Conservation (phyloP, 1,284 basidiomycete genomes). For the Tilletia setariae region DNA sequence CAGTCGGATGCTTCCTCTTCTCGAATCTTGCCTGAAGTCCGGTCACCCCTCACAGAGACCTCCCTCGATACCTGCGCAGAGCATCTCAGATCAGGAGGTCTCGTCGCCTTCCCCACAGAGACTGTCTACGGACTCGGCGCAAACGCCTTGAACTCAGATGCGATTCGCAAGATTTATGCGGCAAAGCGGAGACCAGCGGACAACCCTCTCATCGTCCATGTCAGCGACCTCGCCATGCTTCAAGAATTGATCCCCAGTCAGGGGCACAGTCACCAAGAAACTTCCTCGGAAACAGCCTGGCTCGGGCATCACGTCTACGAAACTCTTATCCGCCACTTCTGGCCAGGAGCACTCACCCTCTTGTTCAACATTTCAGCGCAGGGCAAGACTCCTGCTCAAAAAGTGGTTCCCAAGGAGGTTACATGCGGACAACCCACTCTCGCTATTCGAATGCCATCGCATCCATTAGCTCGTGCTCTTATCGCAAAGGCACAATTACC, state of each 20-base stretch:
- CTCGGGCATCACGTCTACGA: constrained; percentile 22
- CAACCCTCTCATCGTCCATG: constrained; percentile 96
- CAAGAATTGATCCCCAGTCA: constrained; percentile 57
- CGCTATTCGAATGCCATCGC: constrained; percentile 88
- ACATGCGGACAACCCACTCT: constrained; percentile 79
- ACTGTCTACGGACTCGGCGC: constrained; percentile 97
- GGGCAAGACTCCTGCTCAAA: neutral
- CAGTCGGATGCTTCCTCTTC: neutral
- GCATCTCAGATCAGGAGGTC: constrained; percentile 39
- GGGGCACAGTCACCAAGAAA: constrained; percentile 59
- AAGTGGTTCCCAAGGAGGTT: constrained; percentile 35
- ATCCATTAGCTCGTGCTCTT: constrained; percentile 84
- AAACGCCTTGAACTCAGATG: constrained; percentile 63
- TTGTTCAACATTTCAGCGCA: constrained; percentile 67
- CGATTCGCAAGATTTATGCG: constrained; percentile 74
- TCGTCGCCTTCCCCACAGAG: constrained; percentile 91
- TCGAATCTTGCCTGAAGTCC: neutral
- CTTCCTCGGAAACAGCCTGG: neutral
- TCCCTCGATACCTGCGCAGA: constrained; percentile 42
- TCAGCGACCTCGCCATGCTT: constrained; percentile 80
- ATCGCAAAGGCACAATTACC: constrained; percentile 74
- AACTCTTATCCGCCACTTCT: constrained; percentile 69
- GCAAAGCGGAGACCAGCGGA: constrained; percentile 91
- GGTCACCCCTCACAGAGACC: neutral
- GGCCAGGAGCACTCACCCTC: constrained; percentile 91